These are phyloP conservation scores for Chrysanthemum lavandulifolium DNA, from an alignment of 129 eudicot species.

Conservation along the genomic window DNA sequence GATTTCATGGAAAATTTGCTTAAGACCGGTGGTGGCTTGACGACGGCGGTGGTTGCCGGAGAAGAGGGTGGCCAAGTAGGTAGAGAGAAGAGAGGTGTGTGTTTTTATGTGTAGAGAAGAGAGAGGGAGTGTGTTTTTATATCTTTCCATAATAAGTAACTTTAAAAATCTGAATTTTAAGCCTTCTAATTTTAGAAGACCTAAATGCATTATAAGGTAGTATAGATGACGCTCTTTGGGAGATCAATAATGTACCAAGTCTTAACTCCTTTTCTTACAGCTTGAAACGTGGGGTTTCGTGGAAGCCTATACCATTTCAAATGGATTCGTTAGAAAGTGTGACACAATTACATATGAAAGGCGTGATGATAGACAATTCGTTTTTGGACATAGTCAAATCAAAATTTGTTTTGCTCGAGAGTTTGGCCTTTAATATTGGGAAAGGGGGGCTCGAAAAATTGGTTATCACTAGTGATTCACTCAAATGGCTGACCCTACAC, in stretches of 20 bases:
- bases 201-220: too few species aligned
- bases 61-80: too few species aligned
- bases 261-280: neutral
- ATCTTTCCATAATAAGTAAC: too few species aligned
- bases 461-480: neutral
- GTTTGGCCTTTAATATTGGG: neutral
- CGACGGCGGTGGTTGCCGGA: too few species aligned
- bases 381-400: neutral
- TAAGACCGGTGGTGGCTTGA: too few species aligned
- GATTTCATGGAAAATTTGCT: too few species aligned
- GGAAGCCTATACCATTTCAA: neutral
- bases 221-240: neutral
- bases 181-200: too few species aligned
- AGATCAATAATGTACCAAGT: neutral
- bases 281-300: neutral
- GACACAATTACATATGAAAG: neutral
- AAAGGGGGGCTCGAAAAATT: neutral
- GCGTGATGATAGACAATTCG: neutral
- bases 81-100: too few species aligned
- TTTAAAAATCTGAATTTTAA: too few species aligned
- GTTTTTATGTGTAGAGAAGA: too few species aligned
- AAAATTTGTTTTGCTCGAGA: neutral
- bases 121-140: too few species aligned
- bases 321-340: neutral
- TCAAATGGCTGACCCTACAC: too few species aligned